Base-by-base conservation (phyloP, 352 stramenopile genomes). In the Plasmopara muralis region DNA sequence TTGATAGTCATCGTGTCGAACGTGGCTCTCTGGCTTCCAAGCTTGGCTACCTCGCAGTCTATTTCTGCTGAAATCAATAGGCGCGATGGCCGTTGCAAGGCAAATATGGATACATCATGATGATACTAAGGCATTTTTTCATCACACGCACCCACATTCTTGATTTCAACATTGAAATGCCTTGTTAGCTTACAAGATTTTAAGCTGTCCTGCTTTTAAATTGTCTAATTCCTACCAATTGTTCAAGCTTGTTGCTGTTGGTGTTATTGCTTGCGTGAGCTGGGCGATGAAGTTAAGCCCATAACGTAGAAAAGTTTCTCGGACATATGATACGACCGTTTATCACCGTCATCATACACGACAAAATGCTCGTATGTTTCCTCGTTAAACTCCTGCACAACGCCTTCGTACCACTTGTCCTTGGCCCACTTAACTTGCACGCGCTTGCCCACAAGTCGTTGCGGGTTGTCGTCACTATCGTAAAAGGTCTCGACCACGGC, bases 361-460 rank as follows among this genome's bases (percentile, higher is more conserved):
- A 95, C 79, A 34, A 83, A 74, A 53, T 95, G 85, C 44, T 93
- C 81, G 60, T 89, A 91, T 39, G 76, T 79, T 8, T 67, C 64
- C 34, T 89, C 78, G 50, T 95, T 75, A 54, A 93, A 95, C 29
- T 70, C 64, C 51, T 89, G 65, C 9, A 95, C 83, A 29, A 46
- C 50, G 10, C 85, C 85, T 65, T 90, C 77, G 46, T 95, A 95
- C 83, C 83, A 95, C 54, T 93, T 92, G 51, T 95, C 83, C 41
- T 91, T 89, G 16, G 83, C 83, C 85, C 85, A 95, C 53, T 93
- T 95, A 14, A 95, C 85, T 28, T 78, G 75, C 39, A 95, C 80
- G 6, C 81, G 83, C 48, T 88, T 87, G 29, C 83, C 83, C 0
- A 95, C 81, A 51, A 95, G 81, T 2, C 78, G 78, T 55, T 71